Evolutionary conservation across 2,329 filamentous ascomycete species (phyloP), one percentile per base, ranked within the genome.

Genomic region (Neofusicoccum ribis): DNA sequence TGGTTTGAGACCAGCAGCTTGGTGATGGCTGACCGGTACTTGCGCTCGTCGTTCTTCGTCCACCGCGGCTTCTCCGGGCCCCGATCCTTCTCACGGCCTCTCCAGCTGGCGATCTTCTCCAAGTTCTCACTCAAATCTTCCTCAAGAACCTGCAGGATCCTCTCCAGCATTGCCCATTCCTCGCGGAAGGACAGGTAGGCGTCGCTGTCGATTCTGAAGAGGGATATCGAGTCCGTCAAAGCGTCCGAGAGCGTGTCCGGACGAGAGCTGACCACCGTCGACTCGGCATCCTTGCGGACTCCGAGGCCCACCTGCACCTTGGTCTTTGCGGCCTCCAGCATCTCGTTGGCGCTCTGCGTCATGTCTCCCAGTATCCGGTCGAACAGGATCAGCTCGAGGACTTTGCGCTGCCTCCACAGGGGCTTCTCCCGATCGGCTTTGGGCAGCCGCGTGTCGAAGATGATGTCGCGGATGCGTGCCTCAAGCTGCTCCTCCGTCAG

Each of bases 11-110:
- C 61, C 27, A 59, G 34, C 23, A 69, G 56, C 15, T 67, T 68
- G 11, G 64, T 67, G 37, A 72, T 71, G 7, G 67, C 37, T 39
- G 69, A 66, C 6, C 67, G 67, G 23, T 77, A 76, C 60, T 73
- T 75, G 20, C 70, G 66, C 63, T 78, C 74, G 44, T 77, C 73
- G 9, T 69, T 72, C 0, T 68, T 68, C 1, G 75, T 76, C 76
- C 75, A 77, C 2, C 75, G 71, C 1, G 74, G 74, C 20, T 65
- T 63, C 58, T 73, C 71, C 50, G 60, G 52, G 1, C 71, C 71
- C 2, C 72, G 71, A 0, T 72, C 70, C 12, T 68, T 67, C 20
- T 75, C 74, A 1, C 74, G 69, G 0, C 61, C 43, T 2, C 65
- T 68, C 73, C 73, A 77, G 36, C 69, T 69, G 5, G 69, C 61